Percentiles rank a stretch among this genome's conserved stretches.
phyloP scores from a whole-genome alignment of 2,329 filamentous ascomycete genomes.

The Neoascochyta sp. region DNA sequence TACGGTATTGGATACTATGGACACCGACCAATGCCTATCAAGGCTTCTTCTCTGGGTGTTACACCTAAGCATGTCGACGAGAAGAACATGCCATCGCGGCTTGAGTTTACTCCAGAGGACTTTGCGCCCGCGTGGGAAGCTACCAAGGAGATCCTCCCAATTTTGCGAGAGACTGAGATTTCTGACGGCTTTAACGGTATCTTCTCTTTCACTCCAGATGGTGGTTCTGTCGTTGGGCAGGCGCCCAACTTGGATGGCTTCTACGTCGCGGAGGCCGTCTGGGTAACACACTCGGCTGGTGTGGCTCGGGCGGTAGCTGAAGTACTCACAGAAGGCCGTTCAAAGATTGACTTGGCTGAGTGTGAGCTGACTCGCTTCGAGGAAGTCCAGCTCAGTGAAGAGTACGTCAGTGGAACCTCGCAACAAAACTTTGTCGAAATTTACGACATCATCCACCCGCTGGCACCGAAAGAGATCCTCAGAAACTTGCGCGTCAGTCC shows the following conservation, averaged over 20 bases:
- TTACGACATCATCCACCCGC: constrained; percentile 62
- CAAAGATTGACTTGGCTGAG: constrained; percentile 55
- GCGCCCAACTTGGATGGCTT: constrained; percentile 59
- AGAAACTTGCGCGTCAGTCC: constrained; percentile 58
- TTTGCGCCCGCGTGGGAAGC: constrained; percentile 60
- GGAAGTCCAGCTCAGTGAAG: constrained; percentile 54
- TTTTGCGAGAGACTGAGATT: constrained; percentile 50
- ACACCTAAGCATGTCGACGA: constrained; percentile 55
- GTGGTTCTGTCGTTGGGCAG: constrained; percentile 57
- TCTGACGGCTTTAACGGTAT: constrained; percentile 62
- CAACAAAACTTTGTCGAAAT: constrained; percentile 61
- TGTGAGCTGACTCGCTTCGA: constrained; percentile 61
- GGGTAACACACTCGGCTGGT: constrained; percentile 64
- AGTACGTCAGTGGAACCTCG: constrained; percentile 58
- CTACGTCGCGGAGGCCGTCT: constrained; percentile 62
- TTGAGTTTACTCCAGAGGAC: constrained; percentile 58
- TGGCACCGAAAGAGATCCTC: constrained; percentile 56
- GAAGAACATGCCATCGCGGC: constrained; percentile 60
- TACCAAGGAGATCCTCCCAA: constrained; percentile 54
- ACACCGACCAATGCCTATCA: constrained; percentile 59
- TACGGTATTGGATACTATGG: constrained; percentile 63
- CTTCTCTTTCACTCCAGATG: constrained; percentile 64
- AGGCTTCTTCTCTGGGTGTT: constrained; percentile 52
- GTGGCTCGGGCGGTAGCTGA: constrained; percentile 60
- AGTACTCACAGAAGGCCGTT: constrained; percentile 54